Conservation (phyloP, 2,329 filamentous ascomycete genomes). For the Fusarium sterilihyphosum region DNA sequence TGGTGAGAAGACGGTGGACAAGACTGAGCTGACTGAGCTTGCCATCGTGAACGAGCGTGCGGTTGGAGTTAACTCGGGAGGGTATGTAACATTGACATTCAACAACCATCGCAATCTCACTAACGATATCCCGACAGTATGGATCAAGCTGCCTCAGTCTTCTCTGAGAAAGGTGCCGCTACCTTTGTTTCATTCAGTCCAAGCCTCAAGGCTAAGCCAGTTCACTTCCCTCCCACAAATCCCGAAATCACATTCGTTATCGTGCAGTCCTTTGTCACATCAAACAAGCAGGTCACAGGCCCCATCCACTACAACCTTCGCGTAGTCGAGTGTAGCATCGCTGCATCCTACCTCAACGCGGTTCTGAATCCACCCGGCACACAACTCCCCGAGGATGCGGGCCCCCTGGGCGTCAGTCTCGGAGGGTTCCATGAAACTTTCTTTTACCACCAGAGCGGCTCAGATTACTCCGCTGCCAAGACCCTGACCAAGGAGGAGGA, state of each 20-base stretch:
- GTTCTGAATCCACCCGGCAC: conserved; percentile 65
- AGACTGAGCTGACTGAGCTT: conserved; percentile 90
- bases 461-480: conserved; percentile 55
- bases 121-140: conserved; percentile 67
- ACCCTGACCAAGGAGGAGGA: conserved; percentile 67
- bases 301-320: conserved; percentile 96
- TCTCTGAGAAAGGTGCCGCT: conserved; percentile 85
- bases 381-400: conserved; percentile 77
- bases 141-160: conserved; percentile 97
- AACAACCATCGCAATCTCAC: not conserved
- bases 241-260: conserved; percentile 92
- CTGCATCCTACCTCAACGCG: conserved; percentile 75
- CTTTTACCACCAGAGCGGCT: conserved; percentile 63
- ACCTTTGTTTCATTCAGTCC: conserved; percentile 92
- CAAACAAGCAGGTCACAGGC: conserved; percentile 93
- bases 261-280: conserved; percentile 91
- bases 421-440: conserved; percentile 88
- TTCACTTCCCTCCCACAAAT: conserved; percentile 82
- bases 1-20: conserved; percentile 80
- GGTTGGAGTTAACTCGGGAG: conserved; percentile 96
- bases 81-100: conserved; percentile 61
- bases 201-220: conserved; percentile 76
- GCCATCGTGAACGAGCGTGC: conserved; percentile 94
- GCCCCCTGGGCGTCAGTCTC: conserved; percentile 83
- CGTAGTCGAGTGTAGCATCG: conserved; percentile 93